These are phyloP conservation scores for Beta corolliflora DNA, from an alignment of 179 eudicot species.

Conservation along the genomic window DNA sequence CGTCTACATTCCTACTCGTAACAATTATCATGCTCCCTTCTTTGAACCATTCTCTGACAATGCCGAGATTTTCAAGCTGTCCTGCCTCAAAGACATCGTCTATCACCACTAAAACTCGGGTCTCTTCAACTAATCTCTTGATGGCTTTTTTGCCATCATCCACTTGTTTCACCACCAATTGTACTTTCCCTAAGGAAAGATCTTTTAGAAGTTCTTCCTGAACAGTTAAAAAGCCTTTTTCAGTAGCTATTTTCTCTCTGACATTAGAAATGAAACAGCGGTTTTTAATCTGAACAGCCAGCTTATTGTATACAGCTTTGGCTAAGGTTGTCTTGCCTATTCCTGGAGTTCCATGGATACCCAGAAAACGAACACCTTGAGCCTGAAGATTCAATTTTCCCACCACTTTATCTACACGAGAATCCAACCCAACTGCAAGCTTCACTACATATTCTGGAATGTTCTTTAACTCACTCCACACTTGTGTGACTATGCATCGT, in stretches of 20 bases:
- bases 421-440: constrained; percentile 49
- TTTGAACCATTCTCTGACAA: constrained; percentile 37
- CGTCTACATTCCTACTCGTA: constrained; percentile 46
- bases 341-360: constrained; percentile 64
- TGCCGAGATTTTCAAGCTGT: constrained; percentile 35
- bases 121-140: constrained; percentile 23
- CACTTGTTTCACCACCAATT: constrained; percentile 11
- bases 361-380: constrained; percentile 36
- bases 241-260: constrained; percentile 35
- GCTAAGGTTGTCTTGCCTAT: constrained; percentile 78
- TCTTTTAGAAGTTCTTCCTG: constrained; percentile 34
- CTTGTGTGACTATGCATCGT: constrained; percentile 40
- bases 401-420: constrained; percentile 37
- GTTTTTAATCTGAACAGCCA: constrained; percentile 35
- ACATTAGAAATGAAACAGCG: constrained; percentile 52
- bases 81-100: constrained; percentile 48
- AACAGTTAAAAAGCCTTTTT: constrained; percentile 28
- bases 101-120: constrained; percentile 43
- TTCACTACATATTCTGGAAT: constrained; percentile 47
- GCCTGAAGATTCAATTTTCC: constrained; percentile 35
- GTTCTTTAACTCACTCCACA: constrained; percentile 44
- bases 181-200: constrained; percentile 25
- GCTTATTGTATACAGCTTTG: constrained; percentile 58
- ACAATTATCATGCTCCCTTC: constrained; percentile 52
- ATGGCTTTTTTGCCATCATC: constrained; percentile 22